Percentiles rank a stretch among this genome's conserved stretches.
Conservation (phyloP, 495 filamentous ascomycete species). For the Penicillium antarcticum region DNA sequence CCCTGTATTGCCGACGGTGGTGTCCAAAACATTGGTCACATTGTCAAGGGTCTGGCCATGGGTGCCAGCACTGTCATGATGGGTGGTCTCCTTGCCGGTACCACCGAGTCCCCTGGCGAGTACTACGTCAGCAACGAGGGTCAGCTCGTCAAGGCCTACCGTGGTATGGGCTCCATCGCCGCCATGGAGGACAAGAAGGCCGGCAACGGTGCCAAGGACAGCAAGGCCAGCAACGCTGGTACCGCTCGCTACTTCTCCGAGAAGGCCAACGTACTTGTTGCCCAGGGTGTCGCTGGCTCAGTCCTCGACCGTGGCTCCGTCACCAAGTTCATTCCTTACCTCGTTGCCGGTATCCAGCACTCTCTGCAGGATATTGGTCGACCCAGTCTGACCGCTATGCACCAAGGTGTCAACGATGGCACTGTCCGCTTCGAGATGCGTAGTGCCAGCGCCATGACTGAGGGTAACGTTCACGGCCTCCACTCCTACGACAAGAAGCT, state of each 20-base stretch:
- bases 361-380: conserved; percentile 93
- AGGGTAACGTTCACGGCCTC: conserved; percentile 93
- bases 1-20: conserved; percentile 98
- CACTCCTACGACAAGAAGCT: conserved; percentile 99
- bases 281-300: conserved; percentile 88
- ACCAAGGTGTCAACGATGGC: conserved; percentile 71
- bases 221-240: conserved; percentile 88
- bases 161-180: conserved; percentile 97
- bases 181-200: conserved; percentile 99
- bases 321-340: conserved; percentile 92
- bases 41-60: conserved; percentile 94
- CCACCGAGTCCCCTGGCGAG: conserved; percentile 94
- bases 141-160: conserved; percentile 97
- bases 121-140: conserved; percentile 95
- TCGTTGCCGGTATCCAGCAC: conserved; percentile 93
- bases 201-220: conserved; percentile 59
- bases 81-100: conserved; percentile 95
- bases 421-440: conserved; percentile 88
- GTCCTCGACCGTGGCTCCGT: conserved; percentile 76
- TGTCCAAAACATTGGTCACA: conserved; percentile 97
- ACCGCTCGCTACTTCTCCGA: conserved; percentile 99
- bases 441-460: conserved; percentile 88
- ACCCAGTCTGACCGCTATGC: conserved; percentile 70
- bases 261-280: conserved; percentile 88
- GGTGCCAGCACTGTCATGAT: conserved; percentile 98